Base-by-base conservation (phyloP, 371 early-diverging fungal species). In the Parasitella parasitica region DNA sequence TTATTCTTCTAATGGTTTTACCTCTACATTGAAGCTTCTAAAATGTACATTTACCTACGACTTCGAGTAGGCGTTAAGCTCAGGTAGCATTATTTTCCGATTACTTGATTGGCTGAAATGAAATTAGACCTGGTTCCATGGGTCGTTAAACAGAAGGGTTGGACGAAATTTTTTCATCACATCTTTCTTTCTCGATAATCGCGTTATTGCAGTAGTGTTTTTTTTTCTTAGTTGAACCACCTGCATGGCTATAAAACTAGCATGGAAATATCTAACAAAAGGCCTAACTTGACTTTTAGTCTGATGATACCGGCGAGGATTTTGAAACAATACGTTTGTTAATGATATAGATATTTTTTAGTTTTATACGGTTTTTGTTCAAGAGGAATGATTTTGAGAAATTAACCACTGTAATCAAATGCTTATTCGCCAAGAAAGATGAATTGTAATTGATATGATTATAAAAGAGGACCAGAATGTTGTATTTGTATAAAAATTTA, bases 291-390 rank as follows among this genome's bases (percentile, higher is more conserved):
- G 50, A 50, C 50, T 30, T 50, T 6, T 28, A 30, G 50, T 50
- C 50, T 50, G 50, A 50, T 50, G 50, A 50, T 50, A 50, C 50
- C 50, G 50, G 27, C 50, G 50, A 50, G 50, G 50, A 50, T 50
- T 50, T 50, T 50, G 50, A 50, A 50, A 16, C 16, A 13, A 28
- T 50, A 32, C 16, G 8, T 22, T 7, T 46, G 30, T 30, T 50
- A 6, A 50, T 50, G 50, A 50, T 50, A 50, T 50, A 50, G 50
- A 50, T 50, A 50, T 55, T 55, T 35, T n/a, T 18, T 53, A 22
- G 32, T 53, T 53, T 53, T 35, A 18, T 53, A 36, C 8, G 12
- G 46, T 46, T 12, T 7, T 5, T 46, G 46, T 32, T 3, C 3
- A 12, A 22, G 13, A 22, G 24, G 24, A 24, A 24, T 46, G 2